Percentiles rank a stretch among this genome's conserved stretches.
These are phyloP conservation scores for Simmondsia chinensis DNA, from an alignment of 148 eudicot genomes.

Conservation along the genomic window DNA sequence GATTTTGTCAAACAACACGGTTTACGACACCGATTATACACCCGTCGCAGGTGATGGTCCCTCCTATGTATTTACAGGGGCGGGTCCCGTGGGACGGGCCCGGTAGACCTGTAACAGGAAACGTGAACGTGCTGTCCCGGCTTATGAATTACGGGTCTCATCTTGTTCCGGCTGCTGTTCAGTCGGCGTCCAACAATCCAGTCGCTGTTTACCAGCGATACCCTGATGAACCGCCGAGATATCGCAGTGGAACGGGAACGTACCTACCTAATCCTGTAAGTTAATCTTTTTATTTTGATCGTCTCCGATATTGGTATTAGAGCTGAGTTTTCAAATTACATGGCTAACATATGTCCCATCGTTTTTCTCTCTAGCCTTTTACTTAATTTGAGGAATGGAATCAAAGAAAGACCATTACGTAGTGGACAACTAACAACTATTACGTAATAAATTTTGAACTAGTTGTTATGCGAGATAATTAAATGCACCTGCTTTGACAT, in stretches of 20 bases:
- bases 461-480: no score
- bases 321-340: not conserved
- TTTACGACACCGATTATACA: constrained; percentile 18
- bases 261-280: constrained; percentile 54
- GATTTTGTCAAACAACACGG: constrained; percentile 32
- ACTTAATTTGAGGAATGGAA: no score
- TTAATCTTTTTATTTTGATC: not conserved
- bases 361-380: no score
- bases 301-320: not conserved
- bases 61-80: constrained; percentile 29
- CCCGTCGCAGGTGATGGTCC: constrained; percentile 25
- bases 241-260: constrained; percentile 54
- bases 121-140: constrained; percentile 14
- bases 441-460: no score
- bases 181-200: constrained; percentile 21
- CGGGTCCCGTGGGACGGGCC: constrained; percentile 15
- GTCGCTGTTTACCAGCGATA: constrained; percentile 20
- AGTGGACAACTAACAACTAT: no score
- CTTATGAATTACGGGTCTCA: constrained; percentile 22
- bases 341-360: no score
- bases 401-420: no score
- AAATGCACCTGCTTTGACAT: no score
- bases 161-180: no score
- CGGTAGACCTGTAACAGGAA: constrained; percentile 17
- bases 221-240: constrained; percentile 26